Conservation (phyloP, 306 rosid genomes). For the Castanospermum australe region DNA sequence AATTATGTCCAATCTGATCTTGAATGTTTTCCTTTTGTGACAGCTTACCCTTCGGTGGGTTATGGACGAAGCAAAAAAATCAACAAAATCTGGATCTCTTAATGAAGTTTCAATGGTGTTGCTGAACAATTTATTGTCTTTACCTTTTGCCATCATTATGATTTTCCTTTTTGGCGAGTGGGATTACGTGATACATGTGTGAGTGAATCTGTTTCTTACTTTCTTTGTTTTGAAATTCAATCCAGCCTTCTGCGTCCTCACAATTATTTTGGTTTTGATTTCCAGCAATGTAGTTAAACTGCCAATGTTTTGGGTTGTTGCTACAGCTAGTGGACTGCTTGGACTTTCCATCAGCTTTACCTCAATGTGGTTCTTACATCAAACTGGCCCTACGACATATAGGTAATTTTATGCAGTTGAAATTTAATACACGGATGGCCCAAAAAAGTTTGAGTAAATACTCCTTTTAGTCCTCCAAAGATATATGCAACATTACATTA, state of each 20-base stretch:
- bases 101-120: slow-evolving; percentile 96
- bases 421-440: not conserved
- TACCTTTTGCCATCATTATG: slow-evolving; percentile 73
- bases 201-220: slow-evolving; percentile 43
- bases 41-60: slow-evolving; percentile 79
- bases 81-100: slow-evolving; percentile 73
- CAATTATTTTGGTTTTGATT: slow-evolving; percentile 16
- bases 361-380: slow-evolving; percentile 92
- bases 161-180: slow-evolving; percentile 69
- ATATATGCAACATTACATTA: too few relatives aligned
- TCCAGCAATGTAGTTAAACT: slow-evolving; percentile 67
- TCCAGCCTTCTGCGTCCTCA: slow-evolving; percentile 10
- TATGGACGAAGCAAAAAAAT: slow-evolving; percentile 84
- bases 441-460: not conserved
- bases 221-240: slow-evolving; percentile 9
- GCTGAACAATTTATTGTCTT: slow-evolving; percentile 76
- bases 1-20: not conserved
- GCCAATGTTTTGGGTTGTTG: slow-evolving; percentile 72
- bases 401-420: slow-evolving; percentile 45
- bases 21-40: slow-evolving; percentile 21
- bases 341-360: slow-evolving; percentile 94
- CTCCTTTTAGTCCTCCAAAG: too few relatives aligned
- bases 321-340: slow-evolving; percentile 82
- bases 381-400: slow-evolving; percentile 89
- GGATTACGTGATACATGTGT: slow-evolving; percentile 72